A percentile compares a stretch with the other conserved stretches of the same genome.
These are phyloP conservation scores for Potentilla sterilis DNA, from an alignment of 306 rosid genomes.

Conservation along the genomic window DNA sequence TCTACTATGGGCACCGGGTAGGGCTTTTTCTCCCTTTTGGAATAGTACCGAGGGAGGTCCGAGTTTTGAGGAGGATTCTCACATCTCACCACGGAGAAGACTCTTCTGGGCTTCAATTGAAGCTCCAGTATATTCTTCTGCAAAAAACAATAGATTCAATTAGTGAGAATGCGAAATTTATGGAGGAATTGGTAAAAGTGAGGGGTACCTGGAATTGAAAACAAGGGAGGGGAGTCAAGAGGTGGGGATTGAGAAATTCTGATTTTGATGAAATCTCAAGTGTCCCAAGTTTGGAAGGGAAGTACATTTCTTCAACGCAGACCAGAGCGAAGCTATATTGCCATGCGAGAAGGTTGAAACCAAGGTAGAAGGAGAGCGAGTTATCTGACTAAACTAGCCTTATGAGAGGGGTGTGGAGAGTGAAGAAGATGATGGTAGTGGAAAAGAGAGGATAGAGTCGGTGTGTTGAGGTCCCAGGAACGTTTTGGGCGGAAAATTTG, in stretches of 20 bases:
- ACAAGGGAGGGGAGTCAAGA: conserved; percentile 45
- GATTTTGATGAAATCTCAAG: conserved; percentile 30
- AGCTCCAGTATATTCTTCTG: conserved; percentile 40
- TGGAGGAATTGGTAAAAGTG: too few relatives aligned
- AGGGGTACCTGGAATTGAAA: conserved; percentile 48
- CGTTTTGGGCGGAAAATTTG: too few relatives aligned
- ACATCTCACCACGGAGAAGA: conserved; percentile 34
- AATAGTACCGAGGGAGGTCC: conserved; percentile 66
- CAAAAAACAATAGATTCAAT: background rate
- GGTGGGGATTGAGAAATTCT: conserved; percentile 24
- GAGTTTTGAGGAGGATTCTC: conserved; percentile 71
- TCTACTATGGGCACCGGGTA: conserved; percentile 80
- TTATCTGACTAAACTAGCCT: background rate
- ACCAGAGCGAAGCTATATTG: conserved; percentile 28
- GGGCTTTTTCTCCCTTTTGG: conserved; percentile 85
- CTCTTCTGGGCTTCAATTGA: conserved; percentile 36
- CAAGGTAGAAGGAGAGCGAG: background rate
- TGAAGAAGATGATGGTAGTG: too few relatives aligned
- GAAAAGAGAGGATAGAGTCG: too few relatives aligned
- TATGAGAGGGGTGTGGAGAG: too few relatives aligned
- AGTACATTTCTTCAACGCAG: conserved; percentile 31
- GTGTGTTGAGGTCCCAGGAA: too few relatives aligned
- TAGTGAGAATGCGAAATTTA: too few relatives aligned
- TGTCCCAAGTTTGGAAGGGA: conserved; percentile 24
- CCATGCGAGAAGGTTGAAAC: conserved; percentile 19